Percentiles rank a stretch among this genome's conserved stretches.
Conservation (phyloP, 257 asterid species). For the Solanum pimpinellifolium region DNA sequence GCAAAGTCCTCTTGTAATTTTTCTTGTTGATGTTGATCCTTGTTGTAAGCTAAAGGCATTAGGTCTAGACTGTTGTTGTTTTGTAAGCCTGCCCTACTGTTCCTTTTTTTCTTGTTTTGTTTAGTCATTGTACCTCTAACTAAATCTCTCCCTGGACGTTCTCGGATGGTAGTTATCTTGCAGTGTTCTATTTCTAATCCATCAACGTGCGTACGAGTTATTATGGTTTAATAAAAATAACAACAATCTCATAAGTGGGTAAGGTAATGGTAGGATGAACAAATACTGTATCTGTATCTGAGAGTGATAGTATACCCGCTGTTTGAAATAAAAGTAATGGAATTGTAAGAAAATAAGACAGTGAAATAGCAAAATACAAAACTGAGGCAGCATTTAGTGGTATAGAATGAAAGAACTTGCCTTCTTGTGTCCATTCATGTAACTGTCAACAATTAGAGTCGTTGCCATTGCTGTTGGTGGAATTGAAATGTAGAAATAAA, state of each 20-base stretch:
- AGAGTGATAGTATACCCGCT: neutral
- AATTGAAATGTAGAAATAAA: neutral
- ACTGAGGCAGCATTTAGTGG: neutral
- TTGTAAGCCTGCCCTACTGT: neutral
- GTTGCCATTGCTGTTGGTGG: neutral
- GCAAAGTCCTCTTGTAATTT: slow-evolving; percentile 12
- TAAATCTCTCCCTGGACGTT: neutral
- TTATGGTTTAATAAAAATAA: neutral
- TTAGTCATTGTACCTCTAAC: neutral
- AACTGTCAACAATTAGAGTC: neutral
- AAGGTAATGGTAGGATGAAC: neutral
- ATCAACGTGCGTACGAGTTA: neutral
- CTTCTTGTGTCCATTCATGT: neutral
- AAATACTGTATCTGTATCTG: neutral
- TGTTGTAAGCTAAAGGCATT: neutral
- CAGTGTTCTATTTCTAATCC: neutral
- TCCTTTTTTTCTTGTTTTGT: neutral
- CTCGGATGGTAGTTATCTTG: neutral
- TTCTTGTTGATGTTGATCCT: neutral
- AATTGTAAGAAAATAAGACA: neutral
- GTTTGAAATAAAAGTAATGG: neutral
- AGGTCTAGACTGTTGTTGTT: neutral
- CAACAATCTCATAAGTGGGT: neutral
- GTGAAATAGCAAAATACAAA: neutral
- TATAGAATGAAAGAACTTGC: neutral